These are phyloP conservation scores for Dactylellina cionopaga DNA, from an alignment of 2,329 filamentous ascomycete genomes.

Conservation along the genomic window DNA sequence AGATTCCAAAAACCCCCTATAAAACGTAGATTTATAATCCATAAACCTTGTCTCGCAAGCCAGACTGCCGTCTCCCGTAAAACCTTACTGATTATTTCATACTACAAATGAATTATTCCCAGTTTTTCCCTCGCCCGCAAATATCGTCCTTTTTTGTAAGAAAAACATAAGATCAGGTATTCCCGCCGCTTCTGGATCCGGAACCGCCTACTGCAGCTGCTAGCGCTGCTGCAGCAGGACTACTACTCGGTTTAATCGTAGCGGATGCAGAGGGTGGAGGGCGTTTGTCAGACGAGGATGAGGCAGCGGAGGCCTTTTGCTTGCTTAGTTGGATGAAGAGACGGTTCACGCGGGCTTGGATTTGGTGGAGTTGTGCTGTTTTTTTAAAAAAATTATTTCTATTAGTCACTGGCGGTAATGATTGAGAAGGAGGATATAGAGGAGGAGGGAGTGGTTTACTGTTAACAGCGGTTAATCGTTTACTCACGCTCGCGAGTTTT, in stretches of 20 bases:
- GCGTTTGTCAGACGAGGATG: background rate
- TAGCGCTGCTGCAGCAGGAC: constrained; percentile 37
- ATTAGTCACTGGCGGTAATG: background rate
- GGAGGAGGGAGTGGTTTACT: constrained; percentile 19
- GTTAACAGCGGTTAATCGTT: constrained; percentile 56
- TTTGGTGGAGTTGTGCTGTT: constrained; percentile 53
- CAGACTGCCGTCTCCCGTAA: too few species aligned
- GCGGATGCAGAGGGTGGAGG: constrained; percentile 2
- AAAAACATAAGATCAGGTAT: too few species aligned
- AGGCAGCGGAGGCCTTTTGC: constrained; percentile 3
- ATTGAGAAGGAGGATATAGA: background rate
- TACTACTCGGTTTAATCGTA: background rate
- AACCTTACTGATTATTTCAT: too few species aligned
- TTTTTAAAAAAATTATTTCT: background rate
- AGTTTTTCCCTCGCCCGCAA: too few species aligned
- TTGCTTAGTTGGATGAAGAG: constrained; percentile 57
- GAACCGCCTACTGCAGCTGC: constrained; percentile 13
- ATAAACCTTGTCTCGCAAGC: too few species aligned
- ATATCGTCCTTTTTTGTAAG: too few species aligned
- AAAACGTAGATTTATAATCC: too few species aligned
- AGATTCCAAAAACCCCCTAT: too few species aligned
- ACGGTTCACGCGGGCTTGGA: constrained; percentile 56
- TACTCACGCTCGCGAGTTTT: constrained; percentile 55
- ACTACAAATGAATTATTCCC: too few species aligned
- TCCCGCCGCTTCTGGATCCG: constrained; percentile 1